Percentiles rank a stretch among this genome's conserved stretches.
phyloP scores from a whole-genome alignment of 192 early-diverging fungal species.

The Backusella morwellensis region DNA sequence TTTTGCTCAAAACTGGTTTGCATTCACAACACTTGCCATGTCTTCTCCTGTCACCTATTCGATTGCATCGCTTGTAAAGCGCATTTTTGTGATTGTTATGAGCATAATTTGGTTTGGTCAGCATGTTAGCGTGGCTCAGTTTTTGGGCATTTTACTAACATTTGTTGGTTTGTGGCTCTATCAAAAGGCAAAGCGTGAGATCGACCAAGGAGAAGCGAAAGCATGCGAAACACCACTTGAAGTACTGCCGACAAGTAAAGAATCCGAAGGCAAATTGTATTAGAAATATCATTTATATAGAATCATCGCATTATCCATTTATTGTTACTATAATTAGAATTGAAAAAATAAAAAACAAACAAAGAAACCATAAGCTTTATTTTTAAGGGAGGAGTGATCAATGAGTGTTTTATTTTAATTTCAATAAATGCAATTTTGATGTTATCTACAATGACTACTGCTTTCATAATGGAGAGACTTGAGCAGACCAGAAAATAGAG shows the following conservation, averaged over 20 bases:
- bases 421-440: too few species aligned
- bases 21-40: slow-evolving; percentile 72
- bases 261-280: neutral
- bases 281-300: neutral
- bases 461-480: too few species aligned
- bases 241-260: slow-evolving; percentile 8
- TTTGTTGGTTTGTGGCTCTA: slow-evolving; percentile 86
- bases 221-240: slow-evolving; percentile 28
- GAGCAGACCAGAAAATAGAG: too few species aligned
- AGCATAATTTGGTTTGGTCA: slow-evolving; percentile 84
- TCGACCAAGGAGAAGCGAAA: slow-evolving; percentile 44
- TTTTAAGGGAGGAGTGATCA: too few species aligned
- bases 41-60: slow-evolving; percentile 87
- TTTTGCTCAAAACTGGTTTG: slow-evolving; percentile 80
- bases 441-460: too few species aligned
- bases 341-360: too few species aligned
- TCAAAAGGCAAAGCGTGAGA: slow-evolving; percentile 73
- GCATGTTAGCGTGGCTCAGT: slow-evolving; percentile 62
- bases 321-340: neutral
- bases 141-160: slow-evolving; percentile 72
- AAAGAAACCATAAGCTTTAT: too few species aligned
- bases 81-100: slow-evolving; percentile 88
- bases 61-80: slow-evolving; percentile 82
- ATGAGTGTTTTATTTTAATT: too few species aligned
- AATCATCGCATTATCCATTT: neutral